Evolutionary conservation across 768 basidiomycete species (phyloP).

Genomic region (Tricholoma sp.): DNA sequence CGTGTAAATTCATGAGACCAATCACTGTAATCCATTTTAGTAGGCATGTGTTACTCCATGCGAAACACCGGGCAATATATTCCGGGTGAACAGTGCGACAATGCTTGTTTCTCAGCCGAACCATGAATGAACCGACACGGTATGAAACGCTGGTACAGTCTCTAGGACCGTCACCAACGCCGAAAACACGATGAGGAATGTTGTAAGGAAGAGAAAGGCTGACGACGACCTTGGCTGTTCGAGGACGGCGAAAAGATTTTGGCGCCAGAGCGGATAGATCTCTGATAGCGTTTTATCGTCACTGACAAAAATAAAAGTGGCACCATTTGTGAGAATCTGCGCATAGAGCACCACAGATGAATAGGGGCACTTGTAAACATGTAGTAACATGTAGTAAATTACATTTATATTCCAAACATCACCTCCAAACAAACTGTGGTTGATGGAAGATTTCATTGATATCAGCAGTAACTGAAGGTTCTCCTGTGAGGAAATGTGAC

Average conservation of each 20-base stretch:
- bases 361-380: no score
- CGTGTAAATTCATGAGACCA: constrained; percentile 9
- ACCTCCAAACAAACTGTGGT: no score
- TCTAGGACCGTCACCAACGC: constrained; percentile 59
- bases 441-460: constrained; percentile 35
- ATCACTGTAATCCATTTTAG: constrained; percentile 52
- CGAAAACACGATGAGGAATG: constrained; percentile 1
- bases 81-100: constrained; percentile 70
- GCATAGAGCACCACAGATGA: no score
- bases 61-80: constrained; percentile 65
- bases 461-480: constrained; percentile 27
- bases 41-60: constrained; percentile 67
- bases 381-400: no score
- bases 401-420: no score
- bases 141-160: constrained; percentile 73
- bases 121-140: not conserved
- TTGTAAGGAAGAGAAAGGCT: constrained; percentile 62
- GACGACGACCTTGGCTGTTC: constrained; percentile 78
- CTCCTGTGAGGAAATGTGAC: constrained; percentile 48
- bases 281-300: constrained; percentile 29
- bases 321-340: no score
- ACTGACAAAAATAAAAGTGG: no score
- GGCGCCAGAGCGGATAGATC: constrained; percentile 54
- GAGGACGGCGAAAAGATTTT: constrained; percentile 61
- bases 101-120: constrained; percentile 2